Conservation (phyloP, 2,329 filamentous ascomycete species). For the Aspergillus arachidicola region DNA sequence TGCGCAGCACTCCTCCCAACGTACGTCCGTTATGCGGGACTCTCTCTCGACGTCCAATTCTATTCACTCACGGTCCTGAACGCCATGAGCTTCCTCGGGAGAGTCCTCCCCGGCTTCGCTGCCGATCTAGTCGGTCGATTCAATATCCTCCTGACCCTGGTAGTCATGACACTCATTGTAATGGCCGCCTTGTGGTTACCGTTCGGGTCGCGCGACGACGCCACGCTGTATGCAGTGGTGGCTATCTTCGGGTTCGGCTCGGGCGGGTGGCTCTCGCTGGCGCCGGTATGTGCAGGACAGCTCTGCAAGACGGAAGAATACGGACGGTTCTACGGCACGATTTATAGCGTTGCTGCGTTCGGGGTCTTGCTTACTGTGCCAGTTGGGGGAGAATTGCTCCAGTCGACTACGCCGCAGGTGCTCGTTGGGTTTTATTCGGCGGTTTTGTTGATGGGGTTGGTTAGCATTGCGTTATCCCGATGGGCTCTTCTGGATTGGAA, state of each 20-base stretch:
- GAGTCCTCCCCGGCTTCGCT: constrained; percentile 47
- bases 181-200: constrained; percentile 51
- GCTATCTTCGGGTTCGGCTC: constrained; percentile 55
- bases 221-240: constrained; percentile 48
- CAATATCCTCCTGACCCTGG: constrained; percentile 46
- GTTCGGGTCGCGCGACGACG: constrained; percentile 43
- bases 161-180: constrained; percentile 40
- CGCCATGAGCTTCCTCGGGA: constrained; percentile 45
- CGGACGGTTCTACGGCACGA: constrained; percentile 51
- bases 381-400: constrained; percentile 49
- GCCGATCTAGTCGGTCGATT: constrained; percentile 51
- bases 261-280: constrained; percentile 51
- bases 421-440: constrained; percentile 52
- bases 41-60: constrained; percentile 45
- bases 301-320: constrained; percentile 52
- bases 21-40: constrained; percentile 43
- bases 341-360: constrained; percentile 51
- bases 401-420: constrained; percentile 47
- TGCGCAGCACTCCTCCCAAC: constrained; percentile 52
- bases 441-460: constrained; percentile 40
- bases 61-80: constrained; percentile 51
- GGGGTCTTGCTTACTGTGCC: constrained; percentile 51
- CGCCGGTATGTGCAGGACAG: constrained; percentile 50
- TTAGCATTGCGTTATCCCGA: constrained; percentile 32
- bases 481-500: constrained; percentile 42